Conservation (phyloP, 805 yeast species). For the Suhomyces sp. region DNA sequence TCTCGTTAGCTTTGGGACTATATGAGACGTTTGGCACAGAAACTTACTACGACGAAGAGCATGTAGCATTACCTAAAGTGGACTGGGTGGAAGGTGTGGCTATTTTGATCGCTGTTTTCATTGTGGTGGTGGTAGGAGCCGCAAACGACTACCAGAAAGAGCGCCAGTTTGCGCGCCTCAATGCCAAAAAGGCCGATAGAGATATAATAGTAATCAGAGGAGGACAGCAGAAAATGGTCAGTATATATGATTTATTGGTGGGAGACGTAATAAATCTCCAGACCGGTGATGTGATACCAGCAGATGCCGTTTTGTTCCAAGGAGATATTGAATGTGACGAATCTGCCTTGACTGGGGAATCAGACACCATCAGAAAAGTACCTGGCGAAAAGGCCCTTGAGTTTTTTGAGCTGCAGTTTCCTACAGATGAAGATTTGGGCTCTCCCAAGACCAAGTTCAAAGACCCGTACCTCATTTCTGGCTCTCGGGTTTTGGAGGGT, state of each 20-base stretch:
- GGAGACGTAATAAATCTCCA: constrained; percentile 83
- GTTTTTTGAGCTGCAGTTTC: constrained; percentile 24
- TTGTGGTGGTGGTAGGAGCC: constrained; percentile 91
- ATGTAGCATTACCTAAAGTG: constrained; percentile 72
- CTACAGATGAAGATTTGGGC: constrained; percentile 37
- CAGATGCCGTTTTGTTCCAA: constrained; percentile 71
- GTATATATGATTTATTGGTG: constrained; percentile 73
- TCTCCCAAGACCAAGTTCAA: constrained; percentile 41
- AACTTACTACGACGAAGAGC: constrained; percentile 72
- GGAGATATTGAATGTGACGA: constrained; percentile 91
- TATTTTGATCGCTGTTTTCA: constrained; percentile 82
- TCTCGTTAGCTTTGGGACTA: constrained; percentile 85
- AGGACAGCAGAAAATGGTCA: constrained; percentile 63
- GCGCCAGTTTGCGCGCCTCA: constrained; percentile 82
- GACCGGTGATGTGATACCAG: constrained; percentile 93
- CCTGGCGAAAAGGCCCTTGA: constrained; percentile 48
- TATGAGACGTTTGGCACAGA: constrained; percentile 90
- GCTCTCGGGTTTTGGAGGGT: constrained; percentile 84
- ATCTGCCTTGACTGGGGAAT: constrained; percentile 90
- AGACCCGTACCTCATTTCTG: constrained; percentile 88
- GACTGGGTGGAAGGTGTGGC: constrained; percentile 99
- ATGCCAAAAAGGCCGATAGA: constrained; percentile 84
- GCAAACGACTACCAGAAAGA: constrained; percentile 97
- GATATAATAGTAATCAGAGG: constrained; percentile 71
- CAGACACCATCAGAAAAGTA: constrained; percentile 71